Conservation (phyloP, 805 yeast genomes). For the Wickerhamiella allomyrinae region DNA sequence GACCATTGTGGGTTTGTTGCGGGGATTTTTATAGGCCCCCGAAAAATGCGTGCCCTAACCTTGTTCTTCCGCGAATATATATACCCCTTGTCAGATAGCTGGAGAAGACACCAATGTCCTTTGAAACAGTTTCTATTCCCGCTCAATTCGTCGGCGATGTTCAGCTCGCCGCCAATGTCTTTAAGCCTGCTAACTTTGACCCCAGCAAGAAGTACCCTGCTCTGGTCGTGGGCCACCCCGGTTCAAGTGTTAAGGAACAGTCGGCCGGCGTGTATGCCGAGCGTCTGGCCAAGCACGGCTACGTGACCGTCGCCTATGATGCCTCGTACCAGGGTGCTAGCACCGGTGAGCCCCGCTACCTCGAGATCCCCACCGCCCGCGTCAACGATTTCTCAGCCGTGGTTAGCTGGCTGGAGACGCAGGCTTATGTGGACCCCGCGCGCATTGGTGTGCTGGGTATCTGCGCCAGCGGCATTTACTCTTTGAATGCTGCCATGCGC, state of each 20-base stretch:
- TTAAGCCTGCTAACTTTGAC: constrained; percentile 4
- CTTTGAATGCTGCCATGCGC: constrained; percentile 6
- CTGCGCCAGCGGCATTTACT: constrained; percentile 12
- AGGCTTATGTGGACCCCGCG: constrained; percentile 2
- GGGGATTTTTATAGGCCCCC: no score
- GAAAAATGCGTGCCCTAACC: no score
- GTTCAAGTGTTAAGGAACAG: constrained; percentile 11
- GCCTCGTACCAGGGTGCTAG: constrained; percentile 11
- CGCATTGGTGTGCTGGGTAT: constrained; percentile 9
- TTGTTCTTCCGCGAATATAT: no score
- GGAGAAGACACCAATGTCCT: no score
- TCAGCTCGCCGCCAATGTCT: neutral
- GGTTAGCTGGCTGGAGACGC: constrained; percentile 6
- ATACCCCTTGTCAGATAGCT: no score
- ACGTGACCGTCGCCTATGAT: constrained; percentile 8
- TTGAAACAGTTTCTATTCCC: no score
- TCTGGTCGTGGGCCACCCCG: constrained; percentile 8
- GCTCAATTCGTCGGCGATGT: no score
- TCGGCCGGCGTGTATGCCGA: constrained; percentile 8
- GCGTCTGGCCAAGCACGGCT: constrained; percentile 6
- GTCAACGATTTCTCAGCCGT: constrained; percentile 9
- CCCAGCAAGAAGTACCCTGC: constrained; percentile 8
- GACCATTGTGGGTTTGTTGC: no score
- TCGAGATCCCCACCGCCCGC: constrained; percentile 9
- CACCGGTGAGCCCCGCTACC: constrained; percentile 9